Conservation (phyloP, 345 rosid genomes). For the Anastatica hierochuntica region DNA sequence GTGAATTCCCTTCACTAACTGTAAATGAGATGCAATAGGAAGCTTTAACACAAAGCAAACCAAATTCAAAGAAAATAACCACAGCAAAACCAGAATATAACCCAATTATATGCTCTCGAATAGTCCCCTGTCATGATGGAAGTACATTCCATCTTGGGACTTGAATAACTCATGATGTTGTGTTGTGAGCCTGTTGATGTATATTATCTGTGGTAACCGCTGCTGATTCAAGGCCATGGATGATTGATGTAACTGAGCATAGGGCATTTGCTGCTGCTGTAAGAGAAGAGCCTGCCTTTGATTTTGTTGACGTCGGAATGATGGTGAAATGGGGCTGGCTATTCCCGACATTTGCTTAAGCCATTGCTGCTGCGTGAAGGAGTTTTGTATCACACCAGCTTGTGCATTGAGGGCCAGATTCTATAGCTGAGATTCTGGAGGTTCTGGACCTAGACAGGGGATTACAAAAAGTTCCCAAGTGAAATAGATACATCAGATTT, state of each 20-base stretch:
- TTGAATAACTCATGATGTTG: too few species aligned
- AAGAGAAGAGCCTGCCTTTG: slow-evolving; percentile 54
- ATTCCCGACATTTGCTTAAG: slow-evolving; percentile 71
- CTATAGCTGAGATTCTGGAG: slow-evolving; percentile 64
- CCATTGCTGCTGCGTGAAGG: slow-evolving; percentile 80
- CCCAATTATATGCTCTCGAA: too few species aligned
- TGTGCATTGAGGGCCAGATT: slow-evolving; percentile 74
- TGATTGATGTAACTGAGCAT: slow-evolving; percentile 65
- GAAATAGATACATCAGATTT: not conserved
- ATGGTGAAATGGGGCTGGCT: slow-evolving; percentile 59
- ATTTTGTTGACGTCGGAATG: slow-evolving; percentile 52
- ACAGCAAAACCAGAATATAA: too few species aligned
- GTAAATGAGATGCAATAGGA: too few species aligned
- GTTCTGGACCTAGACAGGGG: slow-evolving; percentile 49
- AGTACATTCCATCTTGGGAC: too few species aligned
- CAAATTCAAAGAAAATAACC: too few species aligned
- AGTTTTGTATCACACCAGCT: slow-evolving; percentile 48
- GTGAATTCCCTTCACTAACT: too few species aligned
- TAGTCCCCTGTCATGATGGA: too few species aligned
- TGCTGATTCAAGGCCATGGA: slow-evolving; percentile 60
- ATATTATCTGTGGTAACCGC: slow-evolving; percentile 71
- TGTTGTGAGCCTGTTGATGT: slow-evolving; percentile 85
- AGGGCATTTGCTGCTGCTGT: slow-evolving; percentile 47
- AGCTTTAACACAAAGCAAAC: too few species aligned
- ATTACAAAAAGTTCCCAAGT: not conserved